Evolutionary conservation across 345 rosid genomes (phyloP).

Genomic region (Rubroshorea leprosula): DNA sequence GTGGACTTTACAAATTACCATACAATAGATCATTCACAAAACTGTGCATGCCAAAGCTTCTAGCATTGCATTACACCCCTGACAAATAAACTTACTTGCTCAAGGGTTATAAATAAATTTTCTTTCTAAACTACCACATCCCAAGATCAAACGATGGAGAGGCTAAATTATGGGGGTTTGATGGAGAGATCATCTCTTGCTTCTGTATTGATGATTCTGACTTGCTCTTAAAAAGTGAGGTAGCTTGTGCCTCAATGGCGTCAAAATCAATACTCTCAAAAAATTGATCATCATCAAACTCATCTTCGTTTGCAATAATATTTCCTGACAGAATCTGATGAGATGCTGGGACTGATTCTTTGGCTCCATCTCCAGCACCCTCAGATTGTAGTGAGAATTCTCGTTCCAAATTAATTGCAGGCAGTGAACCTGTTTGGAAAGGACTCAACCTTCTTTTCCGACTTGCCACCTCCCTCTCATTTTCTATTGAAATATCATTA

Average conservation of each 20-base stretch:
- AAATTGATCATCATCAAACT: slow-evolving; percentile 50
- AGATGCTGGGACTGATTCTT: slow-evolving; percentile 18
- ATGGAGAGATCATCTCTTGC: slow-evolving; percentile 21
- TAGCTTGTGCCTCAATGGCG: slow-evolving; percentile 80
- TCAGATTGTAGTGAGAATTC: slow-evolving; percentile 32
- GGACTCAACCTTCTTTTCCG: slow-evolving; percentile 53
- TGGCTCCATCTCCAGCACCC: neutral
- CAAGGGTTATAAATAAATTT: neutral
- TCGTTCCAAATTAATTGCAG: slow-evolving; percentile 52
- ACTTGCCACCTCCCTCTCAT: slow-evolving; percentile 25
- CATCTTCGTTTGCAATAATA: slow-evolving; percentile 15
- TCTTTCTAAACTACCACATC: slow-evolving; percentile 32
- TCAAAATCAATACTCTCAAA: slow-evolving; percentile 70
- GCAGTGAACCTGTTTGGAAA: slow-evolving; percentile 32
- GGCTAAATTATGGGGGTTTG: slow-evolving; percentile 14
- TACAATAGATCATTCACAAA: no score
- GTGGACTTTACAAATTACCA: no score
- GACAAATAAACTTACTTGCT: no score
- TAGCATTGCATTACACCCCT: no score
- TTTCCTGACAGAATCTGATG: slow-evolving; percentile 19
- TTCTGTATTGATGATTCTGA: slow-evolving; percentile 28
- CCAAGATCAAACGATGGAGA: slow-evolving; percentile 95
- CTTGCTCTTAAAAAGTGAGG: slow-evolving; percentile 41
- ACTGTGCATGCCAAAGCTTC: no score
- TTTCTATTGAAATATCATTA: slow-evolving; percentile 17